Conservation (phyloP, 345 rosid genomes). For the Clarkia xantiana region DNA sequence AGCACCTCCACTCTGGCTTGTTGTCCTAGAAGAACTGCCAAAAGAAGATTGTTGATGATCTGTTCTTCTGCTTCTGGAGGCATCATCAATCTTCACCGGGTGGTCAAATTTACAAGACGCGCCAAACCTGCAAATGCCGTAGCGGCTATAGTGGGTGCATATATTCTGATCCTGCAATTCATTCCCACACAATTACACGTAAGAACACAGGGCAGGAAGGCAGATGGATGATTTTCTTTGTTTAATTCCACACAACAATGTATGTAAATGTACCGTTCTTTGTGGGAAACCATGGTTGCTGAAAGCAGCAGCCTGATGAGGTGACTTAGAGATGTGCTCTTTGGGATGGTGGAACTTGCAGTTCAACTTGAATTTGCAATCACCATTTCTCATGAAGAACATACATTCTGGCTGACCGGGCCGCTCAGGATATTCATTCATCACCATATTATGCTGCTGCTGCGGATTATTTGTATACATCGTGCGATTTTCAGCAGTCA, state of each 20-base stretch:
- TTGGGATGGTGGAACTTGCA: constrained; percentile 93
- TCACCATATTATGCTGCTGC: constrained; percentile 24
- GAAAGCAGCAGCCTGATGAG: constrained; percentile 26
- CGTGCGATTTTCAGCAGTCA: constrained; percentile 22
- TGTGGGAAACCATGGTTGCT: constrained; percentile 89
- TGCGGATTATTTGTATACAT: constrained; percentile 25
- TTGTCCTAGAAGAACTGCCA: neutral
- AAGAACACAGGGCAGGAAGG: too few relatives aligned
- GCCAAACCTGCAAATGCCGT: too few relatives aligned
- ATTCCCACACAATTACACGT: too few relatives aligned
- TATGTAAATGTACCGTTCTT: constrained; percentile 49
- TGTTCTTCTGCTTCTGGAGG: too few relatives aligned
- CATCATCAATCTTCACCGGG: too few relatives aligned
- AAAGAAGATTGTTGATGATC: constrained; percentile 6
- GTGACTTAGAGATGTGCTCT: constrained; percentile 28
- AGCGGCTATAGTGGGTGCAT: too few relatives aligned
- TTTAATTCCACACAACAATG: too few relatives aligned
- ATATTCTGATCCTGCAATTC: too few relatives aligned
- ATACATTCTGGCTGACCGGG: constrained; percentile 84
- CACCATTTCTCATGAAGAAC: constrained; percentile 71
- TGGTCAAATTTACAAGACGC: too few relatives aligned
- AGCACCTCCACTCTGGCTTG: too few relatives aligned
- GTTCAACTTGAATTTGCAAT: constrained; percentile 64
- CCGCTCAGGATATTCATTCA: constrained; percentile 79
- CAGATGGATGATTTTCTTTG: too few relatives aligned